A percentile compares a stretch with the other conserved stretches of the same genome.
Conservation (phyloP, 495 filamentous ascomycete species). For the Daldinia caldariorum region DNA sequence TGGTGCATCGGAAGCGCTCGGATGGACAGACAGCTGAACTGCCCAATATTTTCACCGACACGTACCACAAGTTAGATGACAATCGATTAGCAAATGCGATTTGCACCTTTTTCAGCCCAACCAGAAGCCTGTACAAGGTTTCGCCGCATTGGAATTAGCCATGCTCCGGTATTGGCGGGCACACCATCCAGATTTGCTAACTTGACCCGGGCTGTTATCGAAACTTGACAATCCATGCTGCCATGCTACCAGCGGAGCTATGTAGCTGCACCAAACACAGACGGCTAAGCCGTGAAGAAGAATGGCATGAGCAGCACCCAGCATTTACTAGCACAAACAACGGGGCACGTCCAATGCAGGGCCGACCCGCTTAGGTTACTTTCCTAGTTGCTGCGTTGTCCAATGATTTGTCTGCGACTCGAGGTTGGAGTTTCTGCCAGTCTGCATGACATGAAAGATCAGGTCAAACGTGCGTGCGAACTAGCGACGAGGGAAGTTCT, state of each 20-base stretch:
- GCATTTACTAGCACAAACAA: conserved; percentile 21
- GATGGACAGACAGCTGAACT: conserved; percentile 36
- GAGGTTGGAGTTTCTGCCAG: conserved; percentile 14
- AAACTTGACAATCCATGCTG: conserved; percentile 30
- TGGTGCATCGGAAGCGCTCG: conserved; percentile 36
- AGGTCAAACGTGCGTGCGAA: conserved; percentile 31
- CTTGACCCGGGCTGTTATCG: conserved; percentile 39
- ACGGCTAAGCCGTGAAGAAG: conserved; percentile 8
- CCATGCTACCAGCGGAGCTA: conserved; percentile 21
- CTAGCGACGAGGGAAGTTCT: conserved; percentile 17
- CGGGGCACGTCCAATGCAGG: conserved; percentile 35
- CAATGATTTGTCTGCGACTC: conserved; percentile 26
- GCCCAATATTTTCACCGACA: conserved; percentile 44
- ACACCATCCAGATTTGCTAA: conserved; percentile 38
- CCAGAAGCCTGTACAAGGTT: conserved; percentile 36
- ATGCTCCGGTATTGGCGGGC: conserved; percentile 33
- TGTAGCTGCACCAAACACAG: conserved; percentile 31
- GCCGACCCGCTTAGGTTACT: conserved; percentile 25
- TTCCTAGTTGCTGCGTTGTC: conserved; percentile 22
- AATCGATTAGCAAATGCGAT: conserved; percentile 33
- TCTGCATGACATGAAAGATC: conserved; percentile 31
- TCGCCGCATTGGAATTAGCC: conserved; percentile 39
- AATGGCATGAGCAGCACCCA: background rate
- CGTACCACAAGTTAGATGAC: conserved; percentile 15
- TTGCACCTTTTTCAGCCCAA: conserved; percentile 33